Conservation (phyloP, 1,284 basidiomycete genomes). For the Inonotus hispidus region DNA sequence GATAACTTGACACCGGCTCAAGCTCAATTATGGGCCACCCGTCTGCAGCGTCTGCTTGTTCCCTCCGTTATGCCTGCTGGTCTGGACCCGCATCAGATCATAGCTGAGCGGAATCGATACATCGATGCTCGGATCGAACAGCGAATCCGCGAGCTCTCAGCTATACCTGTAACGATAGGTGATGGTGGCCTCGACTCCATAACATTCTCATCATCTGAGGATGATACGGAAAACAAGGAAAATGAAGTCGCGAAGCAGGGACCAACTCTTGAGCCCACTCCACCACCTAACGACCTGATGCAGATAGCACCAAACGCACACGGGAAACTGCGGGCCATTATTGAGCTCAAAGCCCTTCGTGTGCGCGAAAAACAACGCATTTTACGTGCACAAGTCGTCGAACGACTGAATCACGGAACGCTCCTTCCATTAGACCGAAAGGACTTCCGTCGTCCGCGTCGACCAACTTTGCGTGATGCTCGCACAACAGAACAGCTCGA, state of each 20-base stretch:
- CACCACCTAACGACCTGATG: constrained; percentile 25
- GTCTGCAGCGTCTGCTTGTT: constrained; percentile 77
- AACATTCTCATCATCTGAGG: constrained; percentile 30
- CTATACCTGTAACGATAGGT: constrained; percentile 77
- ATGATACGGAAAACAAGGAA: constrained; percentile 43
- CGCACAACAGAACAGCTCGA: constrained; percentile 89
- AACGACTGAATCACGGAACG: constrained; percentile 86
- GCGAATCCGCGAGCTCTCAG: constrained; percentile 86
- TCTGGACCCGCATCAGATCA: constrained; percentile 86
- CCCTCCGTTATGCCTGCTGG: constrained; percentile 92
- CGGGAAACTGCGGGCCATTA: constrained; percentile 84
- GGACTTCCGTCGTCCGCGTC: constrained; percentile 86
- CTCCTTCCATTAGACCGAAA: constrained; percentile 87
- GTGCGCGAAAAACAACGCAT: constrained; percentile 88
- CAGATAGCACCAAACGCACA: constrained; percentile 56
- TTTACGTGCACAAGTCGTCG: constrained; percentile 82
- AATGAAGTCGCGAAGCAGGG: constrained; percentile 23
- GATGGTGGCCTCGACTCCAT: constrained; percentile 66
- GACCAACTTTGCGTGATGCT: constrained; percentile 86
- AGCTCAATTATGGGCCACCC: constrained; percentile 50
- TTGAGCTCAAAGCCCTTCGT: constrained; percentile 92
- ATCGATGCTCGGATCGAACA: constrained; percentile 88
- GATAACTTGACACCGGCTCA: constrained; percentile 47
- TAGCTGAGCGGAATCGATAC: constrained; percentile 89
- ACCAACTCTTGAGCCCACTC: constrained; percentile 11